These are phyloP conservation scores for Podospora comata DNA, from an alignment of 495 filamentous ascomycete genomes.

Conservation along the genomic window DNA sequence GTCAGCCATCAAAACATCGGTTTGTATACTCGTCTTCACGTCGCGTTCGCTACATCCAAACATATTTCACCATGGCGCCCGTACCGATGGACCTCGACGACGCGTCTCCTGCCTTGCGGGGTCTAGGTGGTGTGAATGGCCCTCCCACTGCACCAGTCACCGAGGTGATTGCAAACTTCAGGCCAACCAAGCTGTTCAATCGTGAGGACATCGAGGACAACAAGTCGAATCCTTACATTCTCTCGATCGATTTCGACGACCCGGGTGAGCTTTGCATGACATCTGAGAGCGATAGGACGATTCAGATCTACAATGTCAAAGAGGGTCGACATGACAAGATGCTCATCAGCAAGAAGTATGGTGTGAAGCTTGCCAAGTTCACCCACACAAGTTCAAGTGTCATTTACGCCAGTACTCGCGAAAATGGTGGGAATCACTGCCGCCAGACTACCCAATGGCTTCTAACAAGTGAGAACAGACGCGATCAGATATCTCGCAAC, in stretches of 20 bases:
- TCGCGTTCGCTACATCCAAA: not conserved
- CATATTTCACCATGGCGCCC: slow-evolving; percentile 41
- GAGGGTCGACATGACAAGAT: slow-evolving; percentile 84
- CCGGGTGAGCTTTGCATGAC: slow-evolving; percentile 84
- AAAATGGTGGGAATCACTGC: slow-evolving; percentile 59
- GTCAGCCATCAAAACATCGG: not conserved
- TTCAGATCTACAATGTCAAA: slow-evolving; percentile 89
- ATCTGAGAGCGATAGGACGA: slow-evolving; percentile 84
- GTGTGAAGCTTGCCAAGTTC: slow-evolving; percentile 88
- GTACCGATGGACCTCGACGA: slow-evolving; percentile 55
- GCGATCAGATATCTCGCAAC: slow-evolving; percentile 87
- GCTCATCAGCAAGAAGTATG: slow-evolving; percentile 89
- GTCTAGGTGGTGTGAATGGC: slow-evolving; percentile 31
- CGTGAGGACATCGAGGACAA: slow-evolving; percentile 45
- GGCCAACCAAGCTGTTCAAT: slow-evolving; percentile 52
- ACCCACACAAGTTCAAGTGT: slow-evolving; percentile 84
- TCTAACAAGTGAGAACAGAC: slow-evolving; percentile 47
- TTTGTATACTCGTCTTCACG: not conserved
- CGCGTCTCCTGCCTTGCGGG: slow-evolving; percentile 39
- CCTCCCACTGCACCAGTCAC: slow-evolving; percentile 42
- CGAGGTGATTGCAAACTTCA: slow-evolving; percentile 46
- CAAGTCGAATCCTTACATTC: slow-evolving; percentile 40
- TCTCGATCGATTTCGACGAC: slow-evolving; percentile 93
- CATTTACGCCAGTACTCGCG: slow-evolving; percentile 92
- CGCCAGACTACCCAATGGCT: not conserved